A percentile compares a stretch with the other conserved stretches of the same genome.
phyloP scores from a whole-genome alignment of 495 filamentous ascomycete genomes.

The Neurospora sp. region DNA sequence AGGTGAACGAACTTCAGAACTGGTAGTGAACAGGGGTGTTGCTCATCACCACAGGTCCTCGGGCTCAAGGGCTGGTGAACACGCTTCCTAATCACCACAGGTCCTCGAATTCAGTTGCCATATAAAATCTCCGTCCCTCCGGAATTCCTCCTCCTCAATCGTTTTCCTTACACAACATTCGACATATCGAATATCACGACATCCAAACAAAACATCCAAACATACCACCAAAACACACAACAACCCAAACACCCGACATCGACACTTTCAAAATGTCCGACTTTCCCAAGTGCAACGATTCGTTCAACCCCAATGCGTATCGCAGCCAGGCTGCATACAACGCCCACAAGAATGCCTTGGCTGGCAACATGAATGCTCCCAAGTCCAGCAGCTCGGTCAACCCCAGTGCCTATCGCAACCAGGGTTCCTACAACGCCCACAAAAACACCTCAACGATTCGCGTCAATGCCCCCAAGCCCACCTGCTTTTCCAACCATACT shows the following conservation, averaged over 20 bases:
- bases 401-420: neutral
- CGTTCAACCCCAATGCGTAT: neutral
- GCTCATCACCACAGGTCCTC: neutral
- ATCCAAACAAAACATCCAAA: neutral
- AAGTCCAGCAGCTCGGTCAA: no score
- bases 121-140: neutral
- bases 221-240: neutral
- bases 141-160: neutral
- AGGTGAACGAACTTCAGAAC: neutral
- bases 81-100: no score
- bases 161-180: neutral
- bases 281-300: neutral
- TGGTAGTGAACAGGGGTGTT: neutral
- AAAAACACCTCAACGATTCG: no score
- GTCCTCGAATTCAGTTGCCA: neutral
- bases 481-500: no score
- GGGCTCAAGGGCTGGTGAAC: no score
- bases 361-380: no score
- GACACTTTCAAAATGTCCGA: neutral
- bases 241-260: neutral
- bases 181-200: neutral
- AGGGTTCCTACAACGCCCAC: neutral
- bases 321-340: neutral
- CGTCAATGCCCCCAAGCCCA: no score
- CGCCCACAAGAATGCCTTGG: neutral